Evolutionary conservation across 2,329 filamentous ascomycete genomes (phyloP), one percentile per base, ranked within the genome.

Genomic region (Akanthomyces dipterigenus): DNA sequence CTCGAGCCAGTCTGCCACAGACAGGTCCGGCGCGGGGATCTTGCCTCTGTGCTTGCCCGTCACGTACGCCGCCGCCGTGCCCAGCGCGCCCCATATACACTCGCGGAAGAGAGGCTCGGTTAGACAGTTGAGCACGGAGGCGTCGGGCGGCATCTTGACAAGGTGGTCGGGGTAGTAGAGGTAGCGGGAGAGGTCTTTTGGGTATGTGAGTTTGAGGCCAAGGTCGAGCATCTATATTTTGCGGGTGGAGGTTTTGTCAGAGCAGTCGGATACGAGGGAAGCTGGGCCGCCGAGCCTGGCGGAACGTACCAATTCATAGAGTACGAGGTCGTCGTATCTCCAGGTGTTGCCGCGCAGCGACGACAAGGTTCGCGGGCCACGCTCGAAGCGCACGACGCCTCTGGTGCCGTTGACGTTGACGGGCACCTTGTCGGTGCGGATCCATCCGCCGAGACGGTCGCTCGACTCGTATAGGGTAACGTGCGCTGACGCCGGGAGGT

Each of bases 121-220:
- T 24, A 73, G 55, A 57, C 70, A 66, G 22, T 69, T 63, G 46
- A 67, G 54, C 49, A 74, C 36, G 59, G 63, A 63, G 36, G 66
- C 62, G 24, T 66, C 60, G 3, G 74, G 73, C 1, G 74, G 75
- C 28, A 73, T 64, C 42, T 66, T 59, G 31, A 77, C 72, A 38
- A 77, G 82, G 69, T 87, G 90, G 71, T 96, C 89, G 2, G 90
- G 90, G 69, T 96, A 96, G 80, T 95, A 97, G 63, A 98, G 79
- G 73, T 88, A 97, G 64, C 92, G 88, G 16, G 71, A 67, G 55
- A 67, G 64, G 46, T 68, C 70, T 78, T 58, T 80, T 79, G 57
- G 81, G 75, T 82, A 79, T 73, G 73, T 50, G 80, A 86, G 68
- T n/a, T 64, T 60, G 63, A 76, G 73, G 40, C 73, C 73, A 31